phyloP scores from a whole-genome alignment of 23 red algal species.

The Gracilariopsis chorda region DNA sequence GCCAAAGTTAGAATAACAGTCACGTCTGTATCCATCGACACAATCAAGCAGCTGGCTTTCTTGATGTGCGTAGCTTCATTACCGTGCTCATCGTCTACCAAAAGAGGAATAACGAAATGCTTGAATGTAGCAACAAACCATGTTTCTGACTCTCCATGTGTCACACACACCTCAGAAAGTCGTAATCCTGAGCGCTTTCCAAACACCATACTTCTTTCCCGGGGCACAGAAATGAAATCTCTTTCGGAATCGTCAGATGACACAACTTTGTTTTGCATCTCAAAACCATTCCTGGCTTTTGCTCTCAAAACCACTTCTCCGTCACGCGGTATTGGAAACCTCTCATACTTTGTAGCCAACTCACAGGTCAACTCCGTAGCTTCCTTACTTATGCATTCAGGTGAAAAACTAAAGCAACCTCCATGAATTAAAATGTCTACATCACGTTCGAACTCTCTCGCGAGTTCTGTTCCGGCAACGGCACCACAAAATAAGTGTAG shows the following conservation, averaged over 20 bases:
- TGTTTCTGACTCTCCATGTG: constrained; percentile 11
- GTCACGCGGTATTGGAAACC: background rate
- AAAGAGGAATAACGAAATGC: background rate
- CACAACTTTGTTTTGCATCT: background rate
- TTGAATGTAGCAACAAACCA: background rate
- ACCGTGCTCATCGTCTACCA: background rate
- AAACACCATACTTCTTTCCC: background rate
- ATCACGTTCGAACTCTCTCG: background rate
- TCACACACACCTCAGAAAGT: background rate
- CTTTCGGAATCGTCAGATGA: background rate
- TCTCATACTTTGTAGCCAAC: background rate
- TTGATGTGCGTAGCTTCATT: background rate
- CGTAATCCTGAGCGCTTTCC: background rate
- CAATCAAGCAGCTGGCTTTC: background rate
- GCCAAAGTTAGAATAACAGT: background rate
- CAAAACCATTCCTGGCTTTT: background rate
- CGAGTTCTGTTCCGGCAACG: background rate
- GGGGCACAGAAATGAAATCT: background rate
- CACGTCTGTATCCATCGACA: background rate
- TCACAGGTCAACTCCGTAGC: background rate
- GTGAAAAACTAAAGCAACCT: background rate
- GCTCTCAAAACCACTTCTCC: background rate
- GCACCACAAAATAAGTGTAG: constrained; percentile 9
- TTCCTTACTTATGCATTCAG: background rate
- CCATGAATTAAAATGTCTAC: background rate